These are phyloP conservation scores for Musa balbisiana DNA, from an alignment of 202 grass and related monocot species.

Conservation along the genomic window DNA sequence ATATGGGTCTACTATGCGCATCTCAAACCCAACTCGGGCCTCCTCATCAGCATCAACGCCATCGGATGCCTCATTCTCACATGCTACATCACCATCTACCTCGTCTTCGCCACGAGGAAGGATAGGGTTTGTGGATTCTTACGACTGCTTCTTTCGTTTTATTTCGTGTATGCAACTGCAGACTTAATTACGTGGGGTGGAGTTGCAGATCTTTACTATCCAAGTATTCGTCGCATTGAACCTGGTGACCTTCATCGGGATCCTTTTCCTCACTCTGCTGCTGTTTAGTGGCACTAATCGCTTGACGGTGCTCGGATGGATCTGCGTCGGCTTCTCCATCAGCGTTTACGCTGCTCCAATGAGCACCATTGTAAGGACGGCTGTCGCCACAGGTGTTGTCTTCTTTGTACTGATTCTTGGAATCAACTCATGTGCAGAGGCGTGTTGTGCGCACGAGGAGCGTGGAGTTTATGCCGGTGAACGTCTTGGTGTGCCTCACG, in stretches of 20 bases:
- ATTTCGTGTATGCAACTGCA: background rate
- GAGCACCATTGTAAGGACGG: conserved; percentile 66
- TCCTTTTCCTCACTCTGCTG: conserved; percentile 40
- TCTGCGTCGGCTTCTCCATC: conserved; percentile 78
- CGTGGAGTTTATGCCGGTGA: conserved; percentile 86
- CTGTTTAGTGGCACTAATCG: conserved; percentile 36
- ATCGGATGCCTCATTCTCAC: conserved; percentile 58
- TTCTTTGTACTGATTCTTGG: background rate
- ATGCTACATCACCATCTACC: conserved; percentile 55
- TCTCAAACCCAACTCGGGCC: conserved; percentile 44
- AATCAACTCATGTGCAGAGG: conserved; percentile 26
- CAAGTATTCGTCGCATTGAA: conserved; percentile 48
- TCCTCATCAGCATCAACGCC: conserved; percentile 67
- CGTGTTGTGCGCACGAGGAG: conserved; percentile 76
- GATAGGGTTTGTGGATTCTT: conserved; percentile 22
- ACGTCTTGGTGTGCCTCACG: conserved; percentile 72
- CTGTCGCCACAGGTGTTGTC: too few relatives aligned
- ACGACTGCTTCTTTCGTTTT: background rate
- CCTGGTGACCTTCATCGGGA: conserved; percentile 41
- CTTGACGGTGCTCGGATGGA: conserved; percentile 49
- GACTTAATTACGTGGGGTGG: background rate
- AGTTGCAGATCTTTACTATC: conserved; percentile 32
- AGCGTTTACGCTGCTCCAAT: conserved; percentile 82
- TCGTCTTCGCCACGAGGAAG: conserved; percentile 37
- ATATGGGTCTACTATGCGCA: conserved; percentile 76